Conservation (phyloP, 345 rosid species). For the Lepidium didymum region DNA sequence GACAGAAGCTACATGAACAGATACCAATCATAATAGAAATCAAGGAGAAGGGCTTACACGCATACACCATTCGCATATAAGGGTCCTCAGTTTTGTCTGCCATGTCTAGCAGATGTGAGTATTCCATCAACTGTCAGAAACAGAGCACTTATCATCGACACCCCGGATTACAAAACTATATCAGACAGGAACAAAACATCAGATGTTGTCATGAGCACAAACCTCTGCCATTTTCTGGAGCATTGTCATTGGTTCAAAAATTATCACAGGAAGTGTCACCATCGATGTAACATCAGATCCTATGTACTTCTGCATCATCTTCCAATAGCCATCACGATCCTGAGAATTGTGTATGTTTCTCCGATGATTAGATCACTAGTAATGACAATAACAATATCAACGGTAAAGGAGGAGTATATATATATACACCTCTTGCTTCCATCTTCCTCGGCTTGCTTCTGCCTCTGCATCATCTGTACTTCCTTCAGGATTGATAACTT, state of each 20-base stretch:
- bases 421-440: slow-evolving; percentile 73
- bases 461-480: slow-evolving; percentile 91
- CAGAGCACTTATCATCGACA: slow-evolving; percentile 2
- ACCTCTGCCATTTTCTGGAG: slow-evolving; percentile 99
- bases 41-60: slow-evolving; percentile 42
- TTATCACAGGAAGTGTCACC: slow-evolving; percentile 96
- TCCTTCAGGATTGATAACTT: slow-evolving; percentile 96
- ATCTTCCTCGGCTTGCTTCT: slow-evolving; percentile 91
- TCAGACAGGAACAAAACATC: background rate
- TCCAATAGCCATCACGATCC: slow-evolving; percentile 96
- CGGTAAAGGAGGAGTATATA: background rate
- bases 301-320: slow-evolving; percentile 93
- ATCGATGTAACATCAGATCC: slow-evolving; percentile 93
- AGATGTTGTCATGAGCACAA: slow-evolving; percentile 12
- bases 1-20: background rate
- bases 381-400: background rate
- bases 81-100: slow-evolving; percentile 97
- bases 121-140: slow-evolving; percentile 83
- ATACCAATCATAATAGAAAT: background rate
- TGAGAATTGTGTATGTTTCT: slow-evolving; percentile 21
- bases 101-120: slow-evolving; percentile 72
- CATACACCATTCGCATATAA: slow-evolving; percentile 85
- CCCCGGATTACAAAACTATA: background rate
- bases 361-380: background rate
- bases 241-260: slow-evolving; percentile 93